Base-by-base conservation (phyloP, 331 rosid species). In the Prunus yedoensis region DNA sequence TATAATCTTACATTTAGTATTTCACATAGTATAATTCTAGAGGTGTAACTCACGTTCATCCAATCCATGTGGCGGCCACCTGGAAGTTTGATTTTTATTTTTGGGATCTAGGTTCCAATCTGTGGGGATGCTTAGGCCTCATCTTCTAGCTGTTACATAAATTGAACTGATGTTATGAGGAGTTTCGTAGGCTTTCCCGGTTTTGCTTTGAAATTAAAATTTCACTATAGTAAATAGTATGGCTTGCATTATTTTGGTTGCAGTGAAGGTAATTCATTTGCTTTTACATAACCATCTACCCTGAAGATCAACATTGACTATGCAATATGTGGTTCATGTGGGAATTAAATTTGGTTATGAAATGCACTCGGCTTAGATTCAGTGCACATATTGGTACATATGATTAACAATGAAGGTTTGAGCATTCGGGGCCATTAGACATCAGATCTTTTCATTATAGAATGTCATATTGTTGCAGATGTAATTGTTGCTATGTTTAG, bases 241-340 rank as follows among this genome's bases (percentile, higher is more conserved):
- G 20, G 73, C 58, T 46, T 47, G 28, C 8, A 68, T 45, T 45
- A n/a, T 51, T 70, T n/a, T n/a, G 21, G 17, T 71, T 20, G 75
- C 14, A 25, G 21, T 56, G 9, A 54, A 35, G 41, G 57, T 6
- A 71, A 4, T 28, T 18, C 4, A 5, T 43, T 3, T 10, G 1
- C n/a, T 32, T 57, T 10, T 6, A 15, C 10, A 21, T 5, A 68
- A 10, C 35, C 59, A 50, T 25, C 11, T 23, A 23, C 50, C 20
- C 9, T 21, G 21, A 15, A 12, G 67, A 62, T 13, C 67, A 62
- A 25, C 47, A 1, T 25, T 10, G 21, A 56, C 20, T 21, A 18
- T 57, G 53, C 45, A 27, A 71, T 35, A 41, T 45, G 11, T 43
- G 46, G 4, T 43, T 27, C 5, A 1, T 53, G 69, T 46, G 43